phyloP scores from a whole-genome alignment of 2,329 filamentous ascomycete species.

The Colletotrichum sp. region DNA sequence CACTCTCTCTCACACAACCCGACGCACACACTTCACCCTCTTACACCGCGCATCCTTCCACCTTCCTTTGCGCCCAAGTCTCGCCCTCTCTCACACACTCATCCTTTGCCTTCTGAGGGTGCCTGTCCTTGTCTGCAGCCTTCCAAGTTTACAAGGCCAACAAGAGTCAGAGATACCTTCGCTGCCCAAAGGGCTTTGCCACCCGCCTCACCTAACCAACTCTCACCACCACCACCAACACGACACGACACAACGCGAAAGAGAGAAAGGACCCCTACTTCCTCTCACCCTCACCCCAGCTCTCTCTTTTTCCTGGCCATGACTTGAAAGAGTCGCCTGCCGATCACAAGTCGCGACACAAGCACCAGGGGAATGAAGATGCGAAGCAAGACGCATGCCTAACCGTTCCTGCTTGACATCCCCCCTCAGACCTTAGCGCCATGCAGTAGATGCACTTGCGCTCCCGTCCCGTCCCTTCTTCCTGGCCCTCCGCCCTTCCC shows the following conservation, averaged over 20 bases:
- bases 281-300: not conserved
- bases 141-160: slow-evolving; percentile 1
- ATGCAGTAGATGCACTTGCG: slow-evolving; percentile 24
- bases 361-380: slow-evolving; percentile 18
- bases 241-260: not conserved
- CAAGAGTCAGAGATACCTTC: not conserved
- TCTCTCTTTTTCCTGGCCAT: not conserved
- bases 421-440: slow-evolving; percentile 18
- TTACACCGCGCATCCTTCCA: slow-evolving; percentile 7
- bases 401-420: slow-evolving; percentile 20
- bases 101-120: not conserved
- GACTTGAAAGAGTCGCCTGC: slow-evolving; percentile 18
- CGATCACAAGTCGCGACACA: slow-evolving; percentile 19
- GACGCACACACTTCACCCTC: slow-evolving; percentile 11
- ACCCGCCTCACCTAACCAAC: slow-evolving; percentile 5
- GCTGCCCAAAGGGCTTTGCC: slow-evolving; percentile 4
- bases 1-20: not conserved
- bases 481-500: slow-evolving; percentile 5
- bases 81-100: not conserved
- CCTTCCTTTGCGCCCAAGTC: slow-evolving; percentile 7
- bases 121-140: not conserved
- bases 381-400: slow-evolving; percentile 19
- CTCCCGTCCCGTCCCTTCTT: slow-evolving; percentile 21
- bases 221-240: not conserved
- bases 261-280: not conserved